Evolutionary conservation across 129 eudicot species (phyloP).

Genomic region (Arctium minus): DNA sequence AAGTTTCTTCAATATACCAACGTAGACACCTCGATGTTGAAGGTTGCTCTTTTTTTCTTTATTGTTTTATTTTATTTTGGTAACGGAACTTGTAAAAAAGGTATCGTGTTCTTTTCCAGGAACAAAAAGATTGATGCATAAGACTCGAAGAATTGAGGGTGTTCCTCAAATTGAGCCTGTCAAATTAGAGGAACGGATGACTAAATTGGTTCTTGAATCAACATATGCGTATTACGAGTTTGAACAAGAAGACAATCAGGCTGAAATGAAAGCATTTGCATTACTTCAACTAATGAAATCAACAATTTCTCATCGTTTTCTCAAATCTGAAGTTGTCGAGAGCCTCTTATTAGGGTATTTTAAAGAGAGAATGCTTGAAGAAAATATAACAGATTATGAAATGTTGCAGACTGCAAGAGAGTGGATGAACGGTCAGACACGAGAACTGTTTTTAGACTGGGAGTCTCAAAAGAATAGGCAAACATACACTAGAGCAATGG

Average conservation of each 20-base stretch:
- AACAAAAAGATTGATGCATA: slow-evolving; percentile 36
- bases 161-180: slow-evolving; percentile 53
- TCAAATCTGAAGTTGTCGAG: slow-evolving; percentile 36
- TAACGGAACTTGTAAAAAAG: background rate
- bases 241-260: slow-evolving; percentile 20
- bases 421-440: slow-evolving; percentile 54
- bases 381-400: slow-evolving; percentile 11
- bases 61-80: background rate
- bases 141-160: slow-evolving; percentile 42
- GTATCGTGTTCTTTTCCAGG: slow-evolving; percentile 24
- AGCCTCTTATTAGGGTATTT: slow-evolving; percentile 52
- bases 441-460: slow-evolving; percentile 47
- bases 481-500: slow-evolving; percentile 59
- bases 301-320: slow-evolving; percentile 17
- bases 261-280: slow-evolving; percentile 31
- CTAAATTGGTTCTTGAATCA: slow-evolving; percentile 29
- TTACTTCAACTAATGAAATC: slow-evolving; percentile 45
- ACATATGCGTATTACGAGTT: slow-evolving; percentile 11
- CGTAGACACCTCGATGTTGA: slow-evolving; percentile 22
- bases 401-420: slow-evolving; percentile 37
- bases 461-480: slow-evolving; percentile 41
- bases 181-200: slow-evolving; percentile 50
- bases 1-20: slow-evolving; percentile 44
- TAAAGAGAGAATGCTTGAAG: slow-evolving; percentile 28
- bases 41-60: slow-evolving; percentile 39